Percentiles rank a stretch among this genome's conserved stretches.
These are phyloP conservation scores for Harringtonia lauricola DNA, from an alignment of 2,329 filamentous ascomycete species.

Conservation along the genomic window DNA sequence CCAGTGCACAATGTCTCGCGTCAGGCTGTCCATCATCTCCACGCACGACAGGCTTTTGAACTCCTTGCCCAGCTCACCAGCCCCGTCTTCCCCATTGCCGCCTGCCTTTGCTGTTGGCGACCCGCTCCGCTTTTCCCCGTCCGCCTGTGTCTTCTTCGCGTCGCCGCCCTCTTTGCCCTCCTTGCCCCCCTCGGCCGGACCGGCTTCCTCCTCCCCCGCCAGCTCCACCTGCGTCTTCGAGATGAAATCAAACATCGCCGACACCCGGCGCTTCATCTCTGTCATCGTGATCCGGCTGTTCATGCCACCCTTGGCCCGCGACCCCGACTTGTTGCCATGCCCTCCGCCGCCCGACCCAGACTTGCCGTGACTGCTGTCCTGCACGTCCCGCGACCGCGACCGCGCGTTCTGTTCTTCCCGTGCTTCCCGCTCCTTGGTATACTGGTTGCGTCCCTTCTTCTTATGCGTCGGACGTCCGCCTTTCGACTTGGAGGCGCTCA, in stretches of 20 bases:
- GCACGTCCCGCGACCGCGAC: conserved; percentile 39
- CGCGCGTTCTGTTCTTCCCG: conserved; percentile 46
- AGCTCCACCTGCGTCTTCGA: conserved; percentile 80
- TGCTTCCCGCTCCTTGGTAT: conserved; percentile 62
- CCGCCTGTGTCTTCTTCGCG: background rate
- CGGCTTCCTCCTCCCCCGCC: conserved; percentile 42
- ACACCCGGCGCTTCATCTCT: conserved; percentile 77
- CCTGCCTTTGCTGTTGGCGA: background rate
- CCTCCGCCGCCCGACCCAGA: conserved; percentile 17
- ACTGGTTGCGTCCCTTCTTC: conserved; percentile 69
- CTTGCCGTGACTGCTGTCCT: conserved; percentile 28
- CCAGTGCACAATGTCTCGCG: conserved; percentile 72
- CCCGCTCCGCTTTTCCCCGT: conserved; percentile 2
- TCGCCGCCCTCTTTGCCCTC: conserved; percentile 13
- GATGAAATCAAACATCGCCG: conserved; percentile 82
- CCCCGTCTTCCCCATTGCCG: background rate
- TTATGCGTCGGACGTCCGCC: conserved; percentile 49
- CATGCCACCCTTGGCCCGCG: conserved; percentile 42
- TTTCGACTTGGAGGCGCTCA: conserved; percentile 47
- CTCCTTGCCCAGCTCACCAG: conserved; percentile 26
- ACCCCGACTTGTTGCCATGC: conserved; percentile 34
- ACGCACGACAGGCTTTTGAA: conserved; percentile 69
- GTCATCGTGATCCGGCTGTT: conserved; percentile 69
- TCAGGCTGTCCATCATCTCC: conserved; percentile 86
- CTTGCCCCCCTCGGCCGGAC: background rate